A percentile compares a stretch with the other conserved stretches of the same genome.
These are phyloP conservation scores for Amanita polypyramis DNA, from an alignment of 768 basidiomycete genomes.

Conservation along the genomic window DNA sequence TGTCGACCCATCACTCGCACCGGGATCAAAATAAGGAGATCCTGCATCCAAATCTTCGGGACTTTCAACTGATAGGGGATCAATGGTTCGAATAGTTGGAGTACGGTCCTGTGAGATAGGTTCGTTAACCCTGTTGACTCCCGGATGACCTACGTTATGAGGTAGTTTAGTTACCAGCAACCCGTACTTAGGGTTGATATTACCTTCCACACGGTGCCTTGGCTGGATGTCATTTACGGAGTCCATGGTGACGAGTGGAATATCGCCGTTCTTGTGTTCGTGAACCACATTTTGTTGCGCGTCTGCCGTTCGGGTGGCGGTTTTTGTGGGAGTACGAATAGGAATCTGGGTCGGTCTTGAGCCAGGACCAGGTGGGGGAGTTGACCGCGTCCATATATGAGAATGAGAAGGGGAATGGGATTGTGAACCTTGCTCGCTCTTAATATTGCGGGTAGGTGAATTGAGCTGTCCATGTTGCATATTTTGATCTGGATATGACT, in stretches of 20 bases:
- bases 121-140: conserved; percentile 5
- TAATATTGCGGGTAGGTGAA: background rate
- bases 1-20: background rate
- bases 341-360: conserved; percentile 3
- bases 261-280: background rate
- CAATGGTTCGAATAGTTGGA: conserved; percentile 13
- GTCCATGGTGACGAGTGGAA: background rate
- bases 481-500: background rate
- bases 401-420: background rate
- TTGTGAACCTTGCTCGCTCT: background rate
- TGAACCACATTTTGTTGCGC: background rate
- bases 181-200: background rate
- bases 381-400: conserved; percentile 2
- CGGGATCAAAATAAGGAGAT: background rate
- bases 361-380: background rate
- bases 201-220: background rate
- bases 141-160: background rate
- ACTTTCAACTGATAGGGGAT: conserved; percentile 5
- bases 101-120: conserved; percentile 15
- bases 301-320: background rate
- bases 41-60: background rate
- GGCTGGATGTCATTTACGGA: background rate
- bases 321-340: background rate
- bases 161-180: background rate
- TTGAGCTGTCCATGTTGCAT: too few species aligned